Evolutionary conservation across 106 monocot genomes (phyloP).

Genomic region (Dendrobium huoshanense): DNA sequence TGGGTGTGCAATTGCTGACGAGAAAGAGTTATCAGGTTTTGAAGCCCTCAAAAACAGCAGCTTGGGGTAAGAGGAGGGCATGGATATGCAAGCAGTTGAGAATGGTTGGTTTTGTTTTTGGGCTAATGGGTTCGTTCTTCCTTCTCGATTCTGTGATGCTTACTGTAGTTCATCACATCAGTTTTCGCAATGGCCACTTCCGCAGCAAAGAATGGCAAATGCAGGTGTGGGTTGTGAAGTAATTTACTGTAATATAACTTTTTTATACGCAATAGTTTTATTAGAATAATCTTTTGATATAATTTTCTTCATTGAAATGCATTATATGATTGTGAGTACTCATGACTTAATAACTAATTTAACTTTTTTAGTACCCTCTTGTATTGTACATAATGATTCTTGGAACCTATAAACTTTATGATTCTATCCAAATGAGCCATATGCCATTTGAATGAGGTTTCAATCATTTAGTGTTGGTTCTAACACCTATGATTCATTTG

Average conservation of each 20-base stretch:
- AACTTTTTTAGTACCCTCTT: not conserved
- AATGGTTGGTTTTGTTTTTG: constrained; percentile 33
- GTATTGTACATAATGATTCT: not conserved
- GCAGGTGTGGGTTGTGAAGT: not conserved
- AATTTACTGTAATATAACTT: not conserved
- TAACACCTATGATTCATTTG: not conserved
- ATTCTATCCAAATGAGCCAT: not conserved
- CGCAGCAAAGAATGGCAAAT: not conserved
- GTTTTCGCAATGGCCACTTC: constrained; percentile 7
- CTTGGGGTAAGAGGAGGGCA: constrained; percentile 24
- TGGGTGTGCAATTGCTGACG: not conserved
- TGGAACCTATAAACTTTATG: not conserved
- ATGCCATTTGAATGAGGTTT: not conserved
- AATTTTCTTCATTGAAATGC: not conserved
- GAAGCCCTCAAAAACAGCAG: constrained; percentile 8
- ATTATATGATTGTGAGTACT: not conserved
- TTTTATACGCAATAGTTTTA: no score
- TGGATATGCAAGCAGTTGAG: constrained; percentile 38
- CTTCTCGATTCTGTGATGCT: constrained; percentile 59
- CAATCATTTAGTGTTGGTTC: not conserved
- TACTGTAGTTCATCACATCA: constrained; percentile 29
- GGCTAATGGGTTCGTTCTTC: constrained; percentile 36
- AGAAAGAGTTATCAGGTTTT: constrained; percentile 26
- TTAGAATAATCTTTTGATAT: not conserved
- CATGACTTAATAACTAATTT: not conserved